Base-by-base conservation (phyloP, 2,329 filamentous ascomycete species). In the Fusarium sterilihyphosum region DNA sequence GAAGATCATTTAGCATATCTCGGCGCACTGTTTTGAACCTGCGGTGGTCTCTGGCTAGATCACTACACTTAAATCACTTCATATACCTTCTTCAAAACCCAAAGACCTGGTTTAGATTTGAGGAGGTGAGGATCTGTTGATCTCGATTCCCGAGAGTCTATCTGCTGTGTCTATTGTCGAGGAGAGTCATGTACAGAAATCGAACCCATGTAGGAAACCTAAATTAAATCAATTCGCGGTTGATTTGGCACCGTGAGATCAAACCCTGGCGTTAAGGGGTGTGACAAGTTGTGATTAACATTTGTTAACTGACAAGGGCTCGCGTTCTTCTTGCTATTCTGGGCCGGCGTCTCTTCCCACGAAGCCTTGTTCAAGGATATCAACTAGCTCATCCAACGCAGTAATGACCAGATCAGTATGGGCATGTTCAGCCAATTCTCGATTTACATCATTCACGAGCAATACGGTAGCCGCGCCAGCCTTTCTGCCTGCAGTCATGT, bases 381-480 rank as follows among this genome's bases (percentile, higher is more conserved):
- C 86, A 61, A 96, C 89, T 74, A 98, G 82, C 69, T 97, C 94
- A 80, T 97, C 94, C 69, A 97, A 81, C 43, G 89, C 87, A 71
- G 83, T 81, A 59, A 98, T 92, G 17, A 91, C 91, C 52, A 96
- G 78, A 82, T 97, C 94, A 0, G 94, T 97, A 81, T 94, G 90
- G 73, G 91, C 88, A 80, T 97, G 93, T 31, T 89, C 86, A 13
- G 87, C 89, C 66, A 98, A 81, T 73, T 92, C 87, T 63, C 82
- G 82, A 80, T 98, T 98, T n/a, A 88, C 91, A n/a, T 94, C 90
- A 78, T 97, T 97, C 22, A 92, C 88, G 50, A 99, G 85, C 80
- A 98, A 80, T n/a, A 98, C 95, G 0, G 96, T 98, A 40, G 94
- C 93, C 3, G 95, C 94, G 2, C 96, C 96, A 0, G 96, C 96